Conservation (phyloP, 2,329 filamentous ascomycete genomes). For the Cladosporium austrohemisphaericum region DNA sequence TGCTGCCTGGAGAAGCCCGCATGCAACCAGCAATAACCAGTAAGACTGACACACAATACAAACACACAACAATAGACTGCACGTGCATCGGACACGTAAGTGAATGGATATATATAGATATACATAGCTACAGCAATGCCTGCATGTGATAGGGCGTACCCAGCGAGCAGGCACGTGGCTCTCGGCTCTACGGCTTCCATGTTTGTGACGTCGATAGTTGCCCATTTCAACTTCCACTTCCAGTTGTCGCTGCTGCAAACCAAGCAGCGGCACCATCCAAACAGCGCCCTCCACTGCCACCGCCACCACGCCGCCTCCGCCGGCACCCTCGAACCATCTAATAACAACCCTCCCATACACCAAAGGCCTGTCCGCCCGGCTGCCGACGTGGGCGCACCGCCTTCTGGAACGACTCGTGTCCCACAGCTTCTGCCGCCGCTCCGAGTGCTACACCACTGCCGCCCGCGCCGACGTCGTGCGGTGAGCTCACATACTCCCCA, state of each 20-base stretch:
- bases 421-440: conserved; percentile 5
- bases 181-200: not conserved
- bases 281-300: not conserved
- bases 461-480: conserved; percentile 4
- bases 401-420: conserved; percentile 1
- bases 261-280: too few species aligned
- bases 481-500: not conserved
- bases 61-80: not conserved
- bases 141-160: too few species aligned
- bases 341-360: not conserved
- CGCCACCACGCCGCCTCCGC: not conserved
- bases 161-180: conserved; percentile 6
- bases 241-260: conserved; percentile 1
- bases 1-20: not conserved
- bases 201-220: conserved; percentile 6
- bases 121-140: not conserved
- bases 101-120: not conserved
- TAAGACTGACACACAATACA: conserved; percentile 6
- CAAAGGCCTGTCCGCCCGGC: not conserved
- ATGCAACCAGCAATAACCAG: not conserved
- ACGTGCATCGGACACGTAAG: not conserved
- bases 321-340: not conserved
- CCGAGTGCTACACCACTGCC: conserved; percentile 9
- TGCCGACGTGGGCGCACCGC: conserved; percentile 5
- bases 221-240: not conserved